phyloP scores from a whole-genome alignment of 345 rosid species.

The Arabidopsis arenosa region DNA sequence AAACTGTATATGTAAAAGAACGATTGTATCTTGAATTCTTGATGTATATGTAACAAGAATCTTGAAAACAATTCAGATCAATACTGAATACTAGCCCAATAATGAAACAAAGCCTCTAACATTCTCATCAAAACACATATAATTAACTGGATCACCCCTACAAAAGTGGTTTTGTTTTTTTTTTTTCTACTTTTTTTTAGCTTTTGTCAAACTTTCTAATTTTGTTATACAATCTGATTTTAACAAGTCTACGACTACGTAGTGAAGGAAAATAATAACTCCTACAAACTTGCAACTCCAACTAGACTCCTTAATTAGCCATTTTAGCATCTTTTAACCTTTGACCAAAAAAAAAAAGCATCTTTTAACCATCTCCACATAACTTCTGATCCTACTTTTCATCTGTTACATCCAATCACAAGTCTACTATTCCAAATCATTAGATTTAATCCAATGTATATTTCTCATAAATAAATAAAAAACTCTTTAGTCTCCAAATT shows the following conservation, averaged over 20 bases:
- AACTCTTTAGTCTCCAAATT: not conserved
- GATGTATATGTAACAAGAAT: no score
- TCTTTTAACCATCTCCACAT: not conserved
- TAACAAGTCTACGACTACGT: not conserved
- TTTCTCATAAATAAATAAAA: conserved; percentile 12
- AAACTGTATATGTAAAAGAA: no score
- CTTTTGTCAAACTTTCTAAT: not conserved
- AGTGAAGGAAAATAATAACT: not conserved
- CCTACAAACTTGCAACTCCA: not conserved
- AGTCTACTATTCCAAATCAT: not conserved
- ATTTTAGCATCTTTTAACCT: not conserved
- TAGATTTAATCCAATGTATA: not conserved
- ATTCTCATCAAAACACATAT: no score
- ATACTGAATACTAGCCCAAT: no score
- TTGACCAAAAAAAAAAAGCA: not conserved
- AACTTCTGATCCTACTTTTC: conserved; percentile 23
- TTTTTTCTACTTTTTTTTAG: no score
- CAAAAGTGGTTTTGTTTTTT: no score
- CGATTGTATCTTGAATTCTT: no score
- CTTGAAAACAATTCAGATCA: no score
- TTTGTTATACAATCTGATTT: not conserved
- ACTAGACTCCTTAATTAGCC: not conserved
- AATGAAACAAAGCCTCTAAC: no score
- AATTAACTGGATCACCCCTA: no score
- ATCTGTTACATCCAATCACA: conserved; percentile 15